These are phyloP conservation scores for Carpinus viminea DNA, from an alignment of 306 rosid genomes.

Conservation along the genomic window DNA sequence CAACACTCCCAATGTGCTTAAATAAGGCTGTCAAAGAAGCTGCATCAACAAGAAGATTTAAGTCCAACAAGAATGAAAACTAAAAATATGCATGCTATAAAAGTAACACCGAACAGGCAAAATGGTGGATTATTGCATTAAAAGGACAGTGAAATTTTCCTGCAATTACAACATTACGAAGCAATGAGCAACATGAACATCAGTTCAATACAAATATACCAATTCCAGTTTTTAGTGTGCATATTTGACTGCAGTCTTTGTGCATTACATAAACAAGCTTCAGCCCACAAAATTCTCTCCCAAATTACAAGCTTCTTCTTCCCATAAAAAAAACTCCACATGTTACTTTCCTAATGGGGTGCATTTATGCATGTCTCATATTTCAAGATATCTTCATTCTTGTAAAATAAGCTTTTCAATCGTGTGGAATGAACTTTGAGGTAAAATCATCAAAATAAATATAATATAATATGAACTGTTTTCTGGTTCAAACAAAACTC, in stretches of 20 bases:
- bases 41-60: slow-evolving; percentile 45
- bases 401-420: not conserved
- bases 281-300: not conserved
- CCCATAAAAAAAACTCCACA: not conserved
- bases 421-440: not conserved
- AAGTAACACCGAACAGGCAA: not conserved
- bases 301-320: not conserved
- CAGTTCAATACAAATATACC: not conserved
- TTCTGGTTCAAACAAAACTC: not conserved
- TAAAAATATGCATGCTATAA: not conserved
- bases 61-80: not conserved
- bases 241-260: not conserved
- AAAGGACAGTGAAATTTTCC: not conserved
- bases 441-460: not conserved
- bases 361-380: not conserved
- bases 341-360: not conserved
- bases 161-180: not conserved
- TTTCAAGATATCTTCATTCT: not conserved
- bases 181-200: not conserved
- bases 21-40: slow-evolving; percentile 92
- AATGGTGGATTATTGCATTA: not conserved
- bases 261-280: not conserved
- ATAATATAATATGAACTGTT: not conserved
- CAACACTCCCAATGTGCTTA: slow-evolving; percentile 85
- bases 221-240: not conserved